These are phyloP conservation scores for Abortiporus biennis DNA, from an alignment of 1,284 basidiomycete genomes.

Conservation along the genomic window DNA sequence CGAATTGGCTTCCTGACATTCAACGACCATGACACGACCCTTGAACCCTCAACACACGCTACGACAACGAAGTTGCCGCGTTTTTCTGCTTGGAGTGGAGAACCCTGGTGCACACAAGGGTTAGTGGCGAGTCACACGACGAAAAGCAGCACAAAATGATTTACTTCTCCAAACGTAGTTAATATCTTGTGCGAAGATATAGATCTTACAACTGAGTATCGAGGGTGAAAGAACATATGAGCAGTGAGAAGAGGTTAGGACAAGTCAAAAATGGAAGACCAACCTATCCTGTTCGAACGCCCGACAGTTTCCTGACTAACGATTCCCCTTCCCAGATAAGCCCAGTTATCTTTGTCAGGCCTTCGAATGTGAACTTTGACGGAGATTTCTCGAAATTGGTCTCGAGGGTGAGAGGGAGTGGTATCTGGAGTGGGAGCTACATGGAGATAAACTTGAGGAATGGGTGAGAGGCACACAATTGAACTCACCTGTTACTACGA, in stretches of 20 bases:
- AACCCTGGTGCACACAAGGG: slow-evolving; percentile 33
- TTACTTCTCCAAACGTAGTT: slow-evolving; percentile 64
- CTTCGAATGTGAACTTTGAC: slow-evolving; percentile 80
- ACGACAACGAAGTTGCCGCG: slow-evolving; percentile 80
- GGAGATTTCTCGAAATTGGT: slow-evolving; percentile 65
- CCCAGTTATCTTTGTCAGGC: slow-evolving; percentile 74
- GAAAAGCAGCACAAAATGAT: slow-evolving; percentile 17
- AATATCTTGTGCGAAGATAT: slow-evolving; percentile 60
- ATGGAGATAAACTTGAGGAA: neutral
- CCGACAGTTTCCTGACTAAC: slow-evolving; percentile 67
- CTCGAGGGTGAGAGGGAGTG: slow-evolving; percentile 20
- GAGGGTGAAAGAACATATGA: slow-evolving; percentile 11
- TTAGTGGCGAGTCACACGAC: slow-evolving; percentile 14
- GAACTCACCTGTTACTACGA: too few species aligned
- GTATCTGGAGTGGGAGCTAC: neutral
- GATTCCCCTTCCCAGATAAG: slow-evolving; percentile 68
- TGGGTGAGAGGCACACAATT: neutral
- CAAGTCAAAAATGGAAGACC: slow-evolving; percentile 2
- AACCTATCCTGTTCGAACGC: slow-evolving; percentile 72
- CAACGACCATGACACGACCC: slow-evolving; percentile 78
- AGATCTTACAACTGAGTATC: slow-evolving; percentile 55
- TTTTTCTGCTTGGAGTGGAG: slow-evolving; percentile 75
- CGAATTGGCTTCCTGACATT: slow-evolving; percentile 51
- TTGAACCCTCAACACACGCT: slow-evolving; percentile 61
- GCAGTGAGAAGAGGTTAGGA: slow-evolving; percentile 1